Base-by-base conservation (phyloP, 2,329 filamentous ascomycete species). In the Didymella exigua region DNA sequence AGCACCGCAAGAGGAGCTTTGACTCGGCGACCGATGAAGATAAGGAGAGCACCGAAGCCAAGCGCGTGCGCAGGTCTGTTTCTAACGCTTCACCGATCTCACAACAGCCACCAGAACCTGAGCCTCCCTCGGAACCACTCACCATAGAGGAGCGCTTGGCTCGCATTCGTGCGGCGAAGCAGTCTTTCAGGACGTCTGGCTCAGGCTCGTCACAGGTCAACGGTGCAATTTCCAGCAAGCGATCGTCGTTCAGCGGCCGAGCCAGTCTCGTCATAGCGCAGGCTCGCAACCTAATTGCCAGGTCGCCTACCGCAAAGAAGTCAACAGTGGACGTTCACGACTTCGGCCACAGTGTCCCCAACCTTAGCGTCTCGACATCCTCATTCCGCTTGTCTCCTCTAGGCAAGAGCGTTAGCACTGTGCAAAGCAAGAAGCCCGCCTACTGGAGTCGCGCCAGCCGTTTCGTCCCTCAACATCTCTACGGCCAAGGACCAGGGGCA, bases 391-490 rank as follows among this genome's bases (percentile, higher is more conserved):
- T 46, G 2, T 60, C 66, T 2, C 41, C 38, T 2, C 57, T 62
- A 23, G 60, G 60, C n/a, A 60, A 49, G 19, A 51, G 54, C 9
- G 56, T 56, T 2, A 56, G 58, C 27, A 38, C 58, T 16, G 14
- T 29, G 7, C 51, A 54, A 6, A 50, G 52, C 29, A 49, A 64
- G 27, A 60, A 59, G 7, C 67, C 72, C 10, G 70, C 72, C 18
- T 75, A 72, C 51, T 70, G 67, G 62, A 51, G 34, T 23, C 73
- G 73, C 8, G 49, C 57, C 9, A 69, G 65, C 42, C 69, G 69
- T n/a, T 75, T 75, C 23, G 71, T 75, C 1, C 72, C 72, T 7
- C 59, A 63, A 10, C 68, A 75, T 40, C 62, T 73, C 7, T 75
- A 75, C 30, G 73, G 73, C 7, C 66, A 72, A 44, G 71, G 71